Evolutionary conservation across 495 filamentous ascomycete genomes (phyloP).

Genomic region (Trichoderma gamsii): DNA sequence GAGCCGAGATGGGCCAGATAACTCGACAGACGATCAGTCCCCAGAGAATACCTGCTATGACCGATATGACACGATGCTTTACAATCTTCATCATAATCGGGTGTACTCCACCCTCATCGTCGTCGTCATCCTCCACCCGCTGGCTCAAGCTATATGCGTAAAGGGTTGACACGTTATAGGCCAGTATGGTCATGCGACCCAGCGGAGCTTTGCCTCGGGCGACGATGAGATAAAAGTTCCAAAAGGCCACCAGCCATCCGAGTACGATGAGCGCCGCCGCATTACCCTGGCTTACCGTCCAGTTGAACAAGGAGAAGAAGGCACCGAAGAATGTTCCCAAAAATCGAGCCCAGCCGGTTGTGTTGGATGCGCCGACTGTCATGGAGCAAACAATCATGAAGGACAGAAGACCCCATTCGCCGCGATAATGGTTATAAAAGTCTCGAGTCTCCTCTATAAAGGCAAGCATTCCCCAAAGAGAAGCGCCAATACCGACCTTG

Average conservation of each 20-base stretch:
- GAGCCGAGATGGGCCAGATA: constrained; percentile 89
- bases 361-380: constrained; percentile 96
- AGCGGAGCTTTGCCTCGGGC: constrained; percentile 79
- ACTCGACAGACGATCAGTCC: constrained; percentile 82
- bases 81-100: constrained; percentile 84
- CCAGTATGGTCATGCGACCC: constrained; percentile 86
- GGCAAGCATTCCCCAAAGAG: constrained; percentile 77
- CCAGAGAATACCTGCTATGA: constrained; percentile 84
- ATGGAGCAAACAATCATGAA: constrained; percentile 98
- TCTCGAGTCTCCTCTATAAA: constrained; percentile 74
- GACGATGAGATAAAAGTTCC: constrained; percentile 84
- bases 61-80: constrained; percentile 86
- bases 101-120: constrained; percentile 77
- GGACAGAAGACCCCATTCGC: constrained; percentile 92
- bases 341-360: constrained; percentile 79
- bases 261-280: constrained; percentile 67
- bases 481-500: constrained; percentile 86
- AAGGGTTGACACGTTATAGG: constrained; percentile 93
- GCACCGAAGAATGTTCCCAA: constrained; percentile 81
- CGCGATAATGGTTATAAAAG: constrained; percentile 80
- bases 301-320: constrained; percentile 66
- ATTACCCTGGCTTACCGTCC: constrained; percentile 68
- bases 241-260: constrained; percentile 73
- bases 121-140: constrained; percentile 68
- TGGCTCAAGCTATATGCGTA: constrained; percentile 88